Conservation (phyloP, 2,329 filamentous ascomycete species). For the Aspergillus tanneri region DNA sequence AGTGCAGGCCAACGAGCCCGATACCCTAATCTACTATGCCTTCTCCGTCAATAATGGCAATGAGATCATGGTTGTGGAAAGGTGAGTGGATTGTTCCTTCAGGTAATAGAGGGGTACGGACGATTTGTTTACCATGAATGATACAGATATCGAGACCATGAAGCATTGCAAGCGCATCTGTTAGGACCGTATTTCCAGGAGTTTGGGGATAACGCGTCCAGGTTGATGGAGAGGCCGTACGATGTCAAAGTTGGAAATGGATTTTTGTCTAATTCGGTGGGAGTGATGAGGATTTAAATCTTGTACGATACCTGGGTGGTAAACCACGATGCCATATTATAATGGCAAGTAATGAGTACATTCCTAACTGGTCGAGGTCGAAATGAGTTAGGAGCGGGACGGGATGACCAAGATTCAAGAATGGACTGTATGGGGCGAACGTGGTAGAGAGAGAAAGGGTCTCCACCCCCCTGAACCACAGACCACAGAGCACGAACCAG, state of each 20-base stretch:
- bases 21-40: conserved; percentile 33
- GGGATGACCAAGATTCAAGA: background rate
- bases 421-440: too few species aligned
- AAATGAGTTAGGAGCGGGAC: too few species aligned
- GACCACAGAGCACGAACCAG: background rate
- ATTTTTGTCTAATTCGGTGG: conserved; percentile 20
- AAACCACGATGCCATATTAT: background rate
- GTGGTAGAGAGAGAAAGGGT: background rate
- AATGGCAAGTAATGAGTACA: too few species aligned
- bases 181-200: conserved; percentile 25
- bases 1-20: conserved; percentile 34
- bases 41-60: conserved; percentile 27
- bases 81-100: conserved; percentile 18
- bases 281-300: conserved; percentile 25
- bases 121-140: background rate
- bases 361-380: too few species aligned
- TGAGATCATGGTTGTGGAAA: conserved; percentile 36
- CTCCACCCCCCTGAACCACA: background rate
- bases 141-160: conserved; percentile 28
- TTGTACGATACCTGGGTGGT: background rate
- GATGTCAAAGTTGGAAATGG: conserved; percentile 25
- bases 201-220: conserved; percentile 21
- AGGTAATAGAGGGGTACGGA: background rate
- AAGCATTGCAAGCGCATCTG: conserved; percentile 26
- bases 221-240: conserved; percentile 22